Base-by-base conservation (phyloP, 192 early-diverging fungal species). In the Mortierella antarctica region DNA sequence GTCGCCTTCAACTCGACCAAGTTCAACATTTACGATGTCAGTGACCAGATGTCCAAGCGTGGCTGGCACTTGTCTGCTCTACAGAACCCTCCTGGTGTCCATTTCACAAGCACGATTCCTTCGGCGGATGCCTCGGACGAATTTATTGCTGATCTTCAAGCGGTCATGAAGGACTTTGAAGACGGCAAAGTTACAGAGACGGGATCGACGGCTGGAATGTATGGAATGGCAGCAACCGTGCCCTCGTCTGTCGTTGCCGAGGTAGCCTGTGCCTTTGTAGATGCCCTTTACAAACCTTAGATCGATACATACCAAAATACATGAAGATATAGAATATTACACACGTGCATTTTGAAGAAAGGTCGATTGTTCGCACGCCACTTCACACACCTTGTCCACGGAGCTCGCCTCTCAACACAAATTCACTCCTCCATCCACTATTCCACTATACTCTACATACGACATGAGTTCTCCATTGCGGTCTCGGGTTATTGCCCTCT, bases 191-290 rank as follows among this genome's bases (percentile, higher is more conserved):
- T 84, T 17, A 86, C 84, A 18, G 92, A 91, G 67, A 86, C 85
- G 45, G 92, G 92, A 21, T 92, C 91, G 0, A 91, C 93, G 7
- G 93, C 96, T 13, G 95, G 96, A 47, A 91, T 99, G 58, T 99
- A 99, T 63, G 97, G 97, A 42, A 94, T 95, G 81, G 95, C 96
- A 11, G 92, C 95, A 14, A 92, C 89, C 11, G 87, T 99, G 5
- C 96, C 97, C 0, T 94, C 97, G 66, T 90, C 88, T 18, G 93
- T 99, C 57, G 90, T 97, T 41, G 89, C 90, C 61, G 97, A 99
- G 67, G 93, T 99, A 41, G 90, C 93, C 45, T 74, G 84, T 46
- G 95, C 95, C 10, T 99, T 95, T 83, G 87, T 99, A 55, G 96
- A 99, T 82, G 88, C 92, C 14, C 84, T 97, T 11, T 93, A 92